phyloP scores from a whole-genome alignment of 768 basidiomycete genomes.

The Boletellus sp. region DNA sequence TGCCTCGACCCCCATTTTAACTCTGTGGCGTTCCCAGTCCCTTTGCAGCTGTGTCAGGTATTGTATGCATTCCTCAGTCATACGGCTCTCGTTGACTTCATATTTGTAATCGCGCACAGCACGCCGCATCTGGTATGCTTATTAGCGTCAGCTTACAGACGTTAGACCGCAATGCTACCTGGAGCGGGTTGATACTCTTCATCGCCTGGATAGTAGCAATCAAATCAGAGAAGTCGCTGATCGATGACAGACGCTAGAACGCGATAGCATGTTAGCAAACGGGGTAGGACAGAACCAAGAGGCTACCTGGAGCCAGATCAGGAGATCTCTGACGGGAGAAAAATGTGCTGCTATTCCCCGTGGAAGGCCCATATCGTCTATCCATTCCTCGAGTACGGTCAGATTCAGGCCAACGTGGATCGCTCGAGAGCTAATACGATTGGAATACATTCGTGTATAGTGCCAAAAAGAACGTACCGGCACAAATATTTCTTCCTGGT shows the following conservation, averaged over 20 bases:
- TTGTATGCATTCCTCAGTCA: constrained; percentile 94
- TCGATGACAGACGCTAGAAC: constrained; percentile 75
- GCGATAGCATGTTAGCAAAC: neutral
- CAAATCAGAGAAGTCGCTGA: constrained; percentile 82
- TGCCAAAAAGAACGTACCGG: constrained; percentile 45
- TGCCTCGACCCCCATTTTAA: constrained; percentile 82
- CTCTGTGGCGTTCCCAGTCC: constrained; percentile 93
- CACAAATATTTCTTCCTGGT: constrained; percentile 95
- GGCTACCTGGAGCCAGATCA: constrained; percentile 79
- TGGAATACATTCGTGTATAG: constrained; percentile 3
- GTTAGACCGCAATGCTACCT: constrained; percentile 44
- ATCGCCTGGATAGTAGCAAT: constrained; percentile 88
- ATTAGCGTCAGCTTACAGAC: neutral
- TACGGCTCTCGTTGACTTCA: constrained; percentile 86
- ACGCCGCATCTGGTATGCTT: constrained; percentile 68
- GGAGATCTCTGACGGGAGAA: constrained; percentile 75
- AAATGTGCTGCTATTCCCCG: constrained; percentile 77
- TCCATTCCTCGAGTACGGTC: constrained; percentile 86
- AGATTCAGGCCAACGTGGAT: constrained; percentile 89
- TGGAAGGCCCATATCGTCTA: constrained; percentile 76
- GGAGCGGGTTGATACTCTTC: constrained; percentile 85
- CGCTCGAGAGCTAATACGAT: constrained; percentile 60
- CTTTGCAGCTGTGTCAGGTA: constrained; percentile 94
- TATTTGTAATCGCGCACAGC: constrained; percentile 92
- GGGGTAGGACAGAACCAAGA: neutral